These are phyloP conservation scores for Thymus mandschuricus DNA, from an alignment of 257 asterid species.

Conservation along the genomic window DNA sequence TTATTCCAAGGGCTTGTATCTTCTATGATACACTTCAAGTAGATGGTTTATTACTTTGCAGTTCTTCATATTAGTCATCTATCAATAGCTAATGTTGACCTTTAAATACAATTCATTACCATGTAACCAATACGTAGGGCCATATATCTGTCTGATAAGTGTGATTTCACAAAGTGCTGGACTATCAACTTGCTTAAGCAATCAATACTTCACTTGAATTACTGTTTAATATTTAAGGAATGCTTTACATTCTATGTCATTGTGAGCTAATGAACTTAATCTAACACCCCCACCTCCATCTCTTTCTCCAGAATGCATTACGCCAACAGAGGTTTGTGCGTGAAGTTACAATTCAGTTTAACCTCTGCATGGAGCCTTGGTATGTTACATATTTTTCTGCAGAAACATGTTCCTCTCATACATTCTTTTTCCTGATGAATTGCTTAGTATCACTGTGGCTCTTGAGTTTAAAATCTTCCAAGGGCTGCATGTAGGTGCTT, in stretches of 20 bases:
- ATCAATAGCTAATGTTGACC: background rate
- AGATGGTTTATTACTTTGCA: background rate
- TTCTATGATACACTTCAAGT: background rate
- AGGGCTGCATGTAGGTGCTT: conserved; percentile 3
- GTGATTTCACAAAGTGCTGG: conserved; percentile 11
- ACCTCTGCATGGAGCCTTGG: conserved; percentile 99
- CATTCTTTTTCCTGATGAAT: background rate
- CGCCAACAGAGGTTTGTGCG: conserved; percentile 94
- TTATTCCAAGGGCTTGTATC: no score
- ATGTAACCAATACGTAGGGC: background rate
- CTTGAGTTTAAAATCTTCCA: conserved; percentile 21
- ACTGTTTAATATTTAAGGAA: background rate
- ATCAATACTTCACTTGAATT: conserved; percentile 22
- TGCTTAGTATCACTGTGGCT: background rate
- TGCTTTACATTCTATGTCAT: conserved; percentile 23
- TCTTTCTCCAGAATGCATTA: conserved; percentile 67
- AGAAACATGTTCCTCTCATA: conserved; percentile 16
- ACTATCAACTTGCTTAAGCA: background rate
- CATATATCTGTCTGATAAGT: background rate
- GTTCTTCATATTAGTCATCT: background rate
- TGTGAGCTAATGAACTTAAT: conserved; percentile 17
- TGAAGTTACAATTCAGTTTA: conserved; percentile 88
- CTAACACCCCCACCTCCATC: conserved; percentile 24
- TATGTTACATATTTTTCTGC: conserved; percentile 38
- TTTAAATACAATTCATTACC: conserved; percentile 2